Percentiles rank a stretch among this genome's conserved stretches.
phyloP scores from a whole-genome alignment of 2,329 filamentous ascomycete species.

The Elsinoe ampelina region DNA sequence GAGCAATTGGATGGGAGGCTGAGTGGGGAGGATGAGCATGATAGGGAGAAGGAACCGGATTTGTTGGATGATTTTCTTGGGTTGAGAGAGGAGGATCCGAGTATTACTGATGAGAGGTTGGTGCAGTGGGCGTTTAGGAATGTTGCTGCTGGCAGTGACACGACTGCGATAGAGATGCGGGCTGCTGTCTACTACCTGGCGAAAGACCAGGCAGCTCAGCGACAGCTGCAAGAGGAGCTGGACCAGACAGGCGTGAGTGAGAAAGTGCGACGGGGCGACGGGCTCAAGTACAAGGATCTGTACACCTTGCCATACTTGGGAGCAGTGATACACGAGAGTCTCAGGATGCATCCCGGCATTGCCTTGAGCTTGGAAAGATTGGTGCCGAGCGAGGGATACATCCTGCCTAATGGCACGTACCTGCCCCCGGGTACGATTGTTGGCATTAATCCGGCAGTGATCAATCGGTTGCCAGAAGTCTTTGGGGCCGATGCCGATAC shows the following conservation, averaged over 20 bases:
- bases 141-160: constrained; percentile 31
- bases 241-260: constrained; percentile 23
- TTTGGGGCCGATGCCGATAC: constrained; percentile 32
- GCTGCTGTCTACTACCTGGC: constrained; percentile 33
- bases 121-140: constrained; percentile 14
- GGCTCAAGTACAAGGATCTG: constrained; percentile 51
- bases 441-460: constrained; percentile 37
- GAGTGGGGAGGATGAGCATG: neutral
- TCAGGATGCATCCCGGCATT: constrained; percentile 38
- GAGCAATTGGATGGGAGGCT: neutral
- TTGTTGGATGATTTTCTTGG: constrained; percentile 2
- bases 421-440: constrained; percentile 34
- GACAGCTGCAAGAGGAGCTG: constrained; percentile 33
- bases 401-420: constrained; percentile 23
- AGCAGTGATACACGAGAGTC: constrained; percentile 55
- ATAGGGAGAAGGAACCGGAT: constrained; percentile 4
- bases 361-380: constrained; percentile 29
- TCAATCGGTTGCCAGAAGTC: constrained; percentile 32
- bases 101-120: neutral
- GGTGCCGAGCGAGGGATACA: constrained; percentile 25
- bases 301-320: constrained; percentile 56
- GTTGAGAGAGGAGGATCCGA: constrained; percentile 7
- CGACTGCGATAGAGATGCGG: constrained; percentile 33
- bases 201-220: constrained; percentile 24
- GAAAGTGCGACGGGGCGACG: constrained; percentile 22